Evolutionary conservation across 1,284 basidiomycete species (phyloP), one percentile per base, ranked within the genome.

Genomic region (Rhodotorula sp.): DNA sequence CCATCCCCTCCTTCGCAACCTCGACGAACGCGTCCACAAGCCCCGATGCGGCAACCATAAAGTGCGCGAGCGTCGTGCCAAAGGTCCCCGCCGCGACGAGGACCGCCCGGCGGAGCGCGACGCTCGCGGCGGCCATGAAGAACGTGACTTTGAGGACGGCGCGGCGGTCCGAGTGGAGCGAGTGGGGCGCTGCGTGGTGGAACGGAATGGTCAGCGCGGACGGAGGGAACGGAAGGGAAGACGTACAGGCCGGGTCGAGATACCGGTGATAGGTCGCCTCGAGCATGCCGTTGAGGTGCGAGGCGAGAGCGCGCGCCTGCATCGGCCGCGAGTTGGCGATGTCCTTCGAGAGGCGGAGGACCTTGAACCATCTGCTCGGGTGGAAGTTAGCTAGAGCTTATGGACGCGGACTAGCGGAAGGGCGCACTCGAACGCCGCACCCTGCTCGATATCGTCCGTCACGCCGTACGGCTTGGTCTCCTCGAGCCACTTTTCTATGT

Each of bases 221-320:
- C 0, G 6, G 36, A 8, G 19, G n/a, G 39, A 21, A 27, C 27
- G 46, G 21, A 8, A 19, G 13, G 13, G 27, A 17, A 6, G 25
- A 55, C 69, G 39, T 12, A 70, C 66, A 61, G 12, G 34, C 44
- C 12, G 50, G 41, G 29, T 58, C 57, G 21, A 66, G 63, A 48
- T 67, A 71, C 1, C 64, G 66, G 22, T 58, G 46, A 36, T 67
- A 65, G 1, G 58, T 50, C 12, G 55, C 44, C 41, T 67, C 66
- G n/a, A 71, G 70, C 46, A 68, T 65, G 41, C 66, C 70, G 22
- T 71, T 55, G 4, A 71, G 64, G 48, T 68, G 64, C 3, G 55
- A 39, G 3, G 61, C 67, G 19, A 70, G 61, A 1, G 64, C 66
- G 1, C 67, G 51, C 7, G 67, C 67, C 27, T 72, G 67, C 10